Evolutionary conservation across 345 rosid genomes (phyloP).

Genomic region (Limnanthes douglasii): DNA sequence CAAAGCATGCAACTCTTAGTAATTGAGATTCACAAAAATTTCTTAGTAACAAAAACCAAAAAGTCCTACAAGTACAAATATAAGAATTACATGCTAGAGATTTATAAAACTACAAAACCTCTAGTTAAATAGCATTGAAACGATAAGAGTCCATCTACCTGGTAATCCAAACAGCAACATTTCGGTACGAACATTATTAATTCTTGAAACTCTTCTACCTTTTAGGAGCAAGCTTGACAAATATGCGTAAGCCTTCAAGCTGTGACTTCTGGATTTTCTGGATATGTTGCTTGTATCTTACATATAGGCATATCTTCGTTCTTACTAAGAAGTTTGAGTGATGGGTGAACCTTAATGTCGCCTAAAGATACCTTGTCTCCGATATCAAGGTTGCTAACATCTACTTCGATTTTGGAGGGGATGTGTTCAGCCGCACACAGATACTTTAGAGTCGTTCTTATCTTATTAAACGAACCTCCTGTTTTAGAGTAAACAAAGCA

Average conservation of each 20-base stretch:
- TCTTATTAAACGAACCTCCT: constrained; percentile 51
- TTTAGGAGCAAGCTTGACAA: not conserved
- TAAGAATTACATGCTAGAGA: not conserved
- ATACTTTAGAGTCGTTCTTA: constrained; percentile 37
- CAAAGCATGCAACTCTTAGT: no score
- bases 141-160: not conserved
- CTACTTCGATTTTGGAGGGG: constrained; percentile 76
- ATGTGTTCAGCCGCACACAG: constrained; percentile 60
- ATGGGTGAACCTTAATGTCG: constrained; percentile 50
- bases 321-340: constrained; percentile 70
- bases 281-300: constrained; percentile 39
- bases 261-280: constrained; percentile 20
- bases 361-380: constrained; percentile 46
- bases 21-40: no score
- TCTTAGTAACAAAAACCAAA: no score
- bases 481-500: no score
- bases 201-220: not conserved
- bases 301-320: constrained; percentile 58
- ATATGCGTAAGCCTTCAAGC: not conserved
- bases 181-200: not conserved
- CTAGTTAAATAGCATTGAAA: not conserved
- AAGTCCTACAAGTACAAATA: not conserved
- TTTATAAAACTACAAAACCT: not conserved
- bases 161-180: not conserved
- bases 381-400: constrained; percentile 65